Conservation (phyloP, 192 early-diverging fungal genomes). For the Mortierella hygrophila region DNA sequence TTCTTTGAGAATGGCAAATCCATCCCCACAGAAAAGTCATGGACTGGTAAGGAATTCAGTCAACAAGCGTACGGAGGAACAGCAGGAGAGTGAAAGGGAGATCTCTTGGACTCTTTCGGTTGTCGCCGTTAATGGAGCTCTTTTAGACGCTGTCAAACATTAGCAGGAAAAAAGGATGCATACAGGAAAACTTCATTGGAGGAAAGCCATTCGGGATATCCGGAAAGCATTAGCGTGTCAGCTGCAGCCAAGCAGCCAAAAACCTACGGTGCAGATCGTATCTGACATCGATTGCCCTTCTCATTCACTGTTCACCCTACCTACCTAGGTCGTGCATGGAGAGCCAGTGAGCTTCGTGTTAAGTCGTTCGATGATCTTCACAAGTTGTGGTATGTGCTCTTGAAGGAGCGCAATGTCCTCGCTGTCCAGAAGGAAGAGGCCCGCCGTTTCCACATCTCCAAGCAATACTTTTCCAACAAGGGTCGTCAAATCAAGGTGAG, state of each 20-base stretch:
- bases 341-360: slow-evolving; percentile 85
- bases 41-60: slow-evolving; percentile 56
- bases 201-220: neutral
- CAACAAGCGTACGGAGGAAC: neutral
- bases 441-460: slow-evolving; percentile 65
- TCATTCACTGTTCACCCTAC: neutral
- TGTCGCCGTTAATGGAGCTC: neutral
- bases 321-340: slow-evolving; percentile 87
- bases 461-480: slow-evolving; percentile 70
- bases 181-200: neutral
- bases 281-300: neutral
- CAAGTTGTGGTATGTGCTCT: slow-evolving; percentile 91
- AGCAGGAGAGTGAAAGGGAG: neutral
- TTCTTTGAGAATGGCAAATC: slow-evolving; percentile 70
- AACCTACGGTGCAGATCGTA: neutral
- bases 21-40: slow-evolving; percentile 60
- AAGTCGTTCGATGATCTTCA: slow-evolving; percentile 99
- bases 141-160: neutral
- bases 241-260: too few species aligned
- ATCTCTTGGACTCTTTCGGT: neutral
- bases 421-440: slow-evolving; percentile 81
- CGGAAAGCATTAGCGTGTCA: neutral
- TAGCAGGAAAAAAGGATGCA: neutral
- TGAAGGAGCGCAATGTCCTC: slow-evolving; percentile 88
- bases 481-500: slow-evolving; percentile 74